These are phyloP conservation scores for Candida tallmaniae DNA, from an alignment of 805 yeast genomes.

Conservation along the genomic window DNA sequence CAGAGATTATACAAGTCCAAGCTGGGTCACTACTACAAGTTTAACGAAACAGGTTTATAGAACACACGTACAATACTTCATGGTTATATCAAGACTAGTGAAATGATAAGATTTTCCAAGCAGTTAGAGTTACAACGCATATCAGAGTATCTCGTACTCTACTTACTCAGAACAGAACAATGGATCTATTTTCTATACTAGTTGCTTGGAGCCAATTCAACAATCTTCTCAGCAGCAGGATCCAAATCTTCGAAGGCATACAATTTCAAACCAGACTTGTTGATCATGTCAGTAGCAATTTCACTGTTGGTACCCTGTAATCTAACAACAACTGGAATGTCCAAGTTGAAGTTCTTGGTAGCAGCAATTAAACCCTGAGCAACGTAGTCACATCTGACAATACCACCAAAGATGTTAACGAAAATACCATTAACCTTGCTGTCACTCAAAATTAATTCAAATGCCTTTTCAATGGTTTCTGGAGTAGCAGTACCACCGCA, in stretches of 20 bases:
- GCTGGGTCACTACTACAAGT: conserved; percentile 1
- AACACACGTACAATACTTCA: too few relatives aligned
- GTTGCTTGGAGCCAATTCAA: conserved; percentile 50
- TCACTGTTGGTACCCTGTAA: conserved; percentile 96
- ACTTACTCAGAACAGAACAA: neutral
- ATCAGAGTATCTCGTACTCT: too few relatives aligned
- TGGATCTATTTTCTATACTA: too few relatives aligned
- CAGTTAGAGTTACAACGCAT: too few relatives aligned
- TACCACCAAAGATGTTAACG: conserved; percentile 99
- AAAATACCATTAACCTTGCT: conserved; percentile 88
- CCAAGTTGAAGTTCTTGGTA: conserved; percentile 83
- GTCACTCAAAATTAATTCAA: conserved; percentile 88
- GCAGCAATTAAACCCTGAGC: conserved; percentile 97
- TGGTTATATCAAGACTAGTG: too few relatives aligned
- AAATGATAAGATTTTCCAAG: too few relatives aligned
- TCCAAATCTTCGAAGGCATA: conserved; percentile 89
- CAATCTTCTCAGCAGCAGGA: conserved; percentile 95
- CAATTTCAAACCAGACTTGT: conserved; percentile 87
- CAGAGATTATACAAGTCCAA: too few relatives aligned
- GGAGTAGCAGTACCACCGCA: conserved; percentile 99
- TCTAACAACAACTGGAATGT: conserved; percentile 95
- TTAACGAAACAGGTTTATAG: too few relatives aligned
- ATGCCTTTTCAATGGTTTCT: conserved; percentile 94
- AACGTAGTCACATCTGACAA: conserved; percentile 98
- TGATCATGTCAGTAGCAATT: conserved; percentile 81